Evolutionary conservation across 2,329 filamentous ascomycete genomes (phyloP).

Genomic region (Monilinia fructigena): DNA sequence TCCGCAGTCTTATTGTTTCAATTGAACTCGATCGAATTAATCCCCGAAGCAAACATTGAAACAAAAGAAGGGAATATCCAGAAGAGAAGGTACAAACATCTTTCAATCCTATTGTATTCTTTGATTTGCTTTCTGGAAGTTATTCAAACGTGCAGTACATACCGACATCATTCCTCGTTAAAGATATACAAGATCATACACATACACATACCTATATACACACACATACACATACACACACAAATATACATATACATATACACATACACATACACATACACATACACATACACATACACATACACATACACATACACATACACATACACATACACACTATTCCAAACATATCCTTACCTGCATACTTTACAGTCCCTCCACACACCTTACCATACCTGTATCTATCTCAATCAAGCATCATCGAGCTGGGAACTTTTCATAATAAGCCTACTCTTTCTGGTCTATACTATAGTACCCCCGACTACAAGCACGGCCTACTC

Average conservation of each 20-base stretch:
- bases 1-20: slow-evolving; percentile 21
- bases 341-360: slow-evolving; percentile 14
- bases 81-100: neutral
- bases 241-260: neutral
- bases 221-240: no score
- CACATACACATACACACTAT: slow-evolving; percentile 7
- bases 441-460: slow-evolving; percentile 1
- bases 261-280: neutral
- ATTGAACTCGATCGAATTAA: slow-evolving; percentile 22
- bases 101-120: neutral
- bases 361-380: slow-evolving; percentile 6
- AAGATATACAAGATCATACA: slow-evolving; percentile 7
- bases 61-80: slow-evolving; percentile 21
- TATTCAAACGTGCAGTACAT: neutral
- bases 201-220: neutral
- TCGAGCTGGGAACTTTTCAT: neutral
- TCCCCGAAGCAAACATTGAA: slow-evolving; percentile 18
- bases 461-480: neutral
- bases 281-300: slow-evolving; percentile 1
- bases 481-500: slow-evolving; percentile 16
- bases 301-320: neutral
- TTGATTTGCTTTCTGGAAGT: neutral
- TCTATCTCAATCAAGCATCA: slow-evolving; percentile 3
- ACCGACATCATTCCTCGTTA: neutral
- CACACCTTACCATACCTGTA: slow-evolving; percentile 6